Evolutionary conservation across 805 yeast genomes (phyloP), one percentile per base, ranked within the genome.

Genomic region (Vanderwaltozyma verrucispora): DNA sequence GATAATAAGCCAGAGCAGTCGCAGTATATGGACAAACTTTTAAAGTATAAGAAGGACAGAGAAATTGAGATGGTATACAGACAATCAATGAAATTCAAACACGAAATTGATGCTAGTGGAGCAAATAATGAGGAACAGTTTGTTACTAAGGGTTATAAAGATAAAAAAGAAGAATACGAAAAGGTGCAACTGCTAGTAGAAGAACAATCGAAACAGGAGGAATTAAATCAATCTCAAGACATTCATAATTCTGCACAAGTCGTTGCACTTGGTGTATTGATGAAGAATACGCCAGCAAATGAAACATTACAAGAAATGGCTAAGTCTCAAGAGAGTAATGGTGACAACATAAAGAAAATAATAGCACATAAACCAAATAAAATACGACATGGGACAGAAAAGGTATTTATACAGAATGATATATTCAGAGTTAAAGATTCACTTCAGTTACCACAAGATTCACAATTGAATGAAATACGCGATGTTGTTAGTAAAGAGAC

Each of bases 131-230:
- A 30, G 2, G 12, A n/a, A 10, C 7, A 18, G 3, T 35, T 24
- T 25, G 30, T 35, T 3, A 30, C 38, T 2, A 23, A 30, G 10
- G 5, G 15, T n/a, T 35, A 35, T 19, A 25, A 35, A 25, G 20
- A 18, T 4, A 24, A 35, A 27, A 30, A 25, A 18, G 15, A 25
- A 15, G 29, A 24, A 25, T 35, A 35, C 25, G 30, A 35, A 26
- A 25, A 19, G 12, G 28, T 19, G 2, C 17, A 30, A 3, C n/a
- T 30, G 12, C 2, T 19, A 17, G 19, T 24, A 1, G 12, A n/a
- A 1, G 9, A 25, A 5, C 26, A 30, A 15, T 13, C 23, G 17
- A 4, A 18, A 10, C 13, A 5, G 9, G 27, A 23, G 3, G 10
- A 19, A 3, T 8, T 6, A 3, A 9, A 3, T 14, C 9, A 16